Percentiles rank a stretch among this genome's conserved stretches.
These are phyloP conservation scores for Fonticula alba DNA, from an alignment of 78 protist species.

Conservation along the genomic window DNA sequence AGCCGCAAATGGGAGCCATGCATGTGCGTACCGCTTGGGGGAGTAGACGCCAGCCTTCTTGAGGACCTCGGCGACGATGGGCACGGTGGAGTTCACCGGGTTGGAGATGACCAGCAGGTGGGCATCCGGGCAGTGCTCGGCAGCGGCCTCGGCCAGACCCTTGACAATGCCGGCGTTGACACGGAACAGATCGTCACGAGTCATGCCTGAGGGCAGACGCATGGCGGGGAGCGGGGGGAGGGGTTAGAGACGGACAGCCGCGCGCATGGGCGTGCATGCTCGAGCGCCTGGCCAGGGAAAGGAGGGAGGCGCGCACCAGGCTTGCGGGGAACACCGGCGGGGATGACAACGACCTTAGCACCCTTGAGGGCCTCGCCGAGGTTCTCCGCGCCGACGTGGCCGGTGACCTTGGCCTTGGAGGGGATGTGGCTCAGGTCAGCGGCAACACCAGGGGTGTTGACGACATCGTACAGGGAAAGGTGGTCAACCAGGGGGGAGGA, in stretches of 20 bases:
- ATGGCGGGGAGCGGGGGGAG: neutral
- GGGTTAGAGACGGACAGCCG: neutral
- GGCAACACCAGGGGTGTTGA: slow-evolving; percentile 47
- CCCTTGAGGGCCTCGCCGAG: slow-evolving; percentile 30
- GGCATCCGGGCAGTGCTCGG: slow-evolving; percentile 56
- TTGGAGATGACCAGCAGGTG: slow-evolving; percentile 44
- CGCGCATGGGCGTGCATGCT: neutral
- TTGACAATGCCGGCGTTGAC: slow-evolving; percentile 48
- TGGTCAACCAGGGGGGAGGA: slow-evolving; percentile 1
- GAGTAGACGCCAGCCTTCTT: slow-evolving; percentile 28
- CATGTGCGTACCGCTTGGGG: slow-evolving; percentile 5
- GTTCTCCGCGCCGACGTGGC: slow-evolving; percentile 13
- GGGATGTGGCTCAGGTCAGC: slow-evolving; percentile 54
- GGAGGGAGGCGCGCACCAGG: slow-evolving; percentile 40
- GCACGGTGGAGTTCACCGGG: slow-evolving; percentile 73
- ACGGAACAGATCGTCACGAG: slow-evolving; percentile 64
- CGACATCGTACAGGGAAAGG: slow-evolving; percentile 48
- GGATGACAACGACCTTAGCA: slow-evolving; percentile 48
- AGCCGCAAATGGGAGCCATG: neutral
- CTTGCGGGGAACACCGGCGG: slow-evolving; percentile 82
- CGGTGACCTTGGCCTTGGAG: slow-evolving; percentile 19
- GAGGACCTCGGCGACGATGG: slow-evolving; percentile 41
- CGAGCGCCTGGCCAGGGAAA: too few species aligned
- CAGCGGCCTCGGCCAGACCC: slow-evolving; percentile 44
- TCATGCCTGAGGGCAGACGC: slow-evolving; percentile 7